phyloP scores from a whole-genome alignment of 768 basidiomycete species.

The Erythrobasidium yunnanense region DNA sequence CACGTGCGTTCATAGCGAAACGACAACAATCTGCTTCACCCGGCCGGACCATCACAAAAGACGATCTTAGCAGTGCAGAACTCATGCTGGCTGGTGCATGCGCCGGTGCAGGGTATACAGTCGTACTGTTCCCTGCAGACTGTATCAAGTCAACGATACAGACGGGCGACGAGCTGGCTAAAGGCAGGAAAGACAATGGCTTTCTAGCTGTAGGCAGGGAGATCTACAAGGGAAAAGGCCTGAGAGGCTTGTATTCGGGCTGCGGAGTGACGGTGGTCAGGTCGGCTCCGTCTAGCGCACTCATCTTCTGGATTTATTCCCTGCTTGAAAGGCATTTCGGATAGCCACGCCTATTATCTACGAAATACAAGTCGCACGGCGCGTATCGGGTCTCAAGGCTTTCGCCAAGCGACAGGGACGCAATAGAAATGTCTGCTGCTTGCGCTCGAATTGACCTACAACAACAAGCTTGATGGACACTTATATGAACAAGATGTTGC shows the following conservation, averaged over 20 bases:
- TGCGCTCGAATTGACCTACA: too few relatives aligned
- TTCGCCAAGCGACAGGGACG: too few relatives aligned
- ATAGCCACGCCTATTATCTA: too few relatives aligned
- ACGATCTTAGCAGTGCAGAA: conserved; percentile 60
- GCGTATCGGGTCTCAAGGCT: too few relatives aligned
- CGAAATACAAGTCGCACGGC: too few relatives aligned
- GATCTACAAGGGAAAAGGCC: conserved; percentile 64
- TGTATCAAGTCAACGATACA: conserved; percentile 89
- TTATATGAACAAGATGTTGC: too few relatives aligned
- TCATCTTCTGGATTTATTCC: conserved; percentile 89
- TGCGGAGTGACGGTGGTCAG: conserved; percentile 80
- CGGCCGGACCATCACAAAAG: conserved; percentile 39
- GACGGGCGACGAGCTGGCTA: conserved; percentile 74
- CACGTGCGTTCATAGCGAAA: conserved; percentile 51
- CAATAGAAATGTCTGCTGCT: too few relatives aligned
- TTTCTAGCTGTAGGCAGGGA: conserved; percentile 53
- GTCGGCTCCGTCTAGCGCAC: conserved; percentile 75
- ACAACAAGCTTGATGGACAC: too few relatives aligned
- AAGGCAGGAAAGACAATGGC: conserved; percentile 23
- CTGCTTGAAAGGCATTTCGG: conserved; percentile 54
- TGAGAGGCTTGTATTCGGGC: conserved; percentile 79
- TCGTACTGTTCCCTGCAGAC: conserved; percentile 90
- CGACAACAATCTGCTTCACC: conserved; percentile 18
- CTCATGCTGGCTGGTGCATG: conserved; percentile 74
- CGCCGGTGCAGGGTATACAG: conserved; percentile 72